Base-by-base conservation (phyloP, 805 yeast species). In the Candida corydali region DNA sequence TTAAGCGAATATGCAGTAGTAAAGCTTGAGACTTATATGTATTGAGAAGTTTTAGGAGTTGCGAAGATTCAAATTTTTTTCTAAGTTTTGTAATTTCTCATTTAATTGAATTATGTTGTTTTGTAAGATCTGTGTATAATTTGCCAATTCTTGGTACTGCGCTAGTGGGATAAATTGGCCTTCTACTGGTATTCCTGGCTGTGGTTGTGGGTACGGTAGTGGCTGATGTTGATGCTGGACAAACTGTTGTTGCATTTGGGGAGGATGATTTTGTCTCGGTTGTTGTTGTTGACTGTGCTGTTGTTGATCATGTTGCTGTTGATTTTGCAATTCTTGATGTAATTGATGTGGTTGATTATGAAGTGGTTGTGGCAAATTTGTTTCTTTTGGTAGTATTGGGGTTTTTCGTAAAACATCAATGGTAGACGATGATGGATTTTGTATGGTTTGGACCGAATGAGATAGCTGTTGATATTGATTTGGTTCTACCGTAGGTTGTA, bases 101-200 rank as follows among this genome's bases (percentile, higher is more conserved):
- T 55, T 59, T 48, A 63, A 52, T 23, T 41, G 45, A 26, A 30
- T 40, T 34, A 63, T 40, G 27, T 44, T 53, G 8, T 52, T 55
- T 38, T 63, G 65, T n/a, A 64, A 44, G 1, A 50, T 38, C 15
- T 55, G 57, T 3, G 68, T 58, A 39, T 62, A 62, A 4, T 47
- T 42, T n/a, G 59, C 58, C 29, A 64, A 48, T 30, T 63, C 65
- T 26, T 59, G 63, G 44, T 63, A 64, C 35, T 50, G 54, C 3
- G 53, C 50, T 37, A 55, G 40, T 3, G 57, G 48, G 11, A 62
- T 61, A 38, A 25, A 56, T 14, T 46, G 48, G 12, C 18, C 34
- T 8, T 24, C 15, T 5, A 17, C 14, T 4, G 34, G 26, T 5
- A 17, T 20, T 7, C 23, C 23, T 7, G 8, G 8, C 8, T 32